Percentiles rank a stretch among this genome's conserved stretches.
phyloP scores from a whole-genome alignment of 257 asterid species.

The Scutellaria minor region DNA sequence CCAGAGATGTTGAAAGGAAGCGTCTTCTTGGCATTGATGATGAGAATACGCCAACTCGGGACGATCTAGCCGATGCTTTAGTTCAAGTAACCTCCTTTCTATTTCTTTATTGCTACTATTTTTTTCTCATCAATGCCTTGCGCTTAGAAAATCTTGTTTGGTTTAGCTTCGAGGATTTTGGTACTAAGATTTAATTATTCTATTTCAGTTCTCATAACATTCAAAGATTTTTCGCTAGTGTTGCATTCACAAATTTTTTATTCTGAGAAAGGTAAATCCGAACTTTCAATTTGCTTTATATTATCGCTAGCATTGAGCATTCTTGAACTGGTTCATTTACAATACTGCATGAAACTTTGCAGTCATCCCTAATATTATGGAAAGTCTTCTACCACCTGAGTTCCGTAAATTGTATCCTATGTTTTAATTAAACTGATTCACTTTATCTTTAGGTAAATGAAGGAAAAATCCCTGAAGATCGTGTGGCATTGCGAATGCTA shows the following conservation, averaged over 20 bases:
- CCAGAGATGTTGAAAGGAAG: too few species aligned
- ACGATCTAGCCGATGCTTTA: too few species aligned
- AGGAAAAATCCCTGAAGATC: constrained; percentile 76
- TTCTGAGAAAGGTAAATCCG: neutral
- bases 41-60: too few species aligned
- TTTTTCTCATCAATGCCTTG: too few species aligned
- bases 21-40: too few species aligned
- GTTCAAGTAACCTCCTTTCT: too few species aligned
- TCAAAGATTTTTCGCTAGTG: neutral
- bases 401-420: constrained; percentile 9
- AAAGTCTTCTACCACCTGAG: constrained; percentile 12
- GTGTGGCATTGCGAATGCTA: constrained; percentile 72
- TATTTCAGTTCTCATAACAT: constrained; percentile 2
- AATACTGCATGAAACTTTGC: neutral
- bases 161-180: neutral
- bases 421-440: constrained; percentile 16
- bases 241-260: neutral
- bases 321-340: constrained; percentile 8
- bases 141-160: neutral
- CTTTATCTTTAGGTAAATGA: constrained; percentile 65
- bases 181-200: neutral
- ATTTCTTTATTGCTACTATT: too few species aligned
- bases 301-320: neutral
- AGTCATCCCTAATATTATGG: neutral
- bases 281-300: neutral